These are phyloP conservation scores for Penicillium lividum DNA, from an alignment of 495 filamentous ascomycete species.

Conservation along the genomic window DNA sequence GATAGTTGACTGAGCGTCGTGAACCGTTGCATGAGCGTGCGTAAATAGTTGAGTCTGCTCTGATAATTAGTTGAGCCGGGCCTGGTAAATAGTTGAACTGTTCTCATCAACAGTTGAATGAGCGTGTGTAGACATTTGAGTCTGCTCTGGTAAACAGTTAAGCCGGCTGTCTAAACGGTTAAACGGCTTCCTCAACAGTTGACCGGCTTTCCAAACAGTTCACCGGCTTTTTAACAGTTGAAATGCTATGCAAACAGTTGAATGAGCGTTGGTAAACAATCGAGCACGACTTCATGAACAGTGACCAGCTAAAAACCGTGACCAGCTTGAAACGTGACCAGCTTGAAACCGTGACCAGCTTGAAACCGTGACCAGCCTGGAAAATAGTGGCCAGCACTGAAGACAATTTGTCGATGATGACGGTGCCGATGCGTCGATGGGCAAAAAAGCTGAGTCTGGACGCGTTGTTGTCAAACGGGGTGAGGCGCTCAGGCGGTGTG, in stretches of 20 bases:
- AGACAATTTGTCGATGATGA: not conserved
- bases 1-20: conserved; percentile 2
- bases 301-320: not conserved
- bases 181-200: too few species aligned
- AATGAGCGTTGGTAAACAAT: not conserved
- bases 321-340: not conserved
- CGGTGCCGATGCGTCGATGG: conserved; percentile 1
- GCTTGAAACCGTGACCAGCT: too few species aligned
- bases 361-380: too few species aligned
- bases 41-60: not conserved
- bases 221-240: too few species aligned
- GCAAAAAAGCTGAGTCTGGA: conserved; percentile 2
- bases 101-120: too few species aligned
- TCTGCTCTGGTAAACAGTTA: too few species aligned
- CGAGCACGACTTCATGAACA: not conserved
- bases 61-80: not conserved
- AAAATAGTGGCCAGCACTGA: not conserved
- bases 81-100: not conserved
- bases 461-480: not conserved
- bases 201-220: too few species aligned
- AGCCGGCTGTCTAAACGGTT: too few species aligned
- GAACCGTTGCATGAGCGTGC: not conserved
- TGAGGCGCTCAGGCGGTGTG: conserved; percentile 1
- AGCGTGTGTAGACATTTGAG: too few species aligned
- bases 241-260: not conserved